phyloP scores from a whole-genome alignment of 768 basidiomycete species.

The Sistotremastrum niveocremeum region DNA sequence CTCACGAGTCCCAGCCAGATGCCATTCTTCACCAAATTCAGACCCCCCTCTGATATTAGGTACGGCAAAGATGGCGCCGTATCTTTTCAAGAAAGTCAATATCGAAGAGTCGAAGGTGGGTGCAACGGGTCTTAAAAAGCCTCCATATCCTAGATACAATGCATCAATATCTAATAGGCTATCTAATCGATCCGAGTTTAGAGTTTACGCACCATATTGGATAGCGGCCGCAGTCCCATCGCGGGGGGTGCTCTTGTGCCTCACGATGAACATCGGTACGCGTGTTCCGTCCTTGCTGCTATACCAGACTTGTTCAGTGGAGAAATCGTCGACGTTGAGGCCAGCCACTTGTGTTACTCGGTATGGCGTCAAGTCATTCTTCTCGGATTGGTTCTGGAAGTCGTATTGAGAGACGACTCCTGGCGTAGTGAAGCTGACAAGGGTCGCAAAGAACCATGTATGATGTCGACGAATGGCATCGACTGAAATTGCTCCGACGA shows the following conservation, averaged over 20 bases:
- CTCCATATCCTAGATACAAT: conserved; percentile 52
- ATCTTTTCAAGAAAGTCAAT: conserved; percentile 60
- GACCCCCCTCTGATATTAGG: conserved; percentile 54
- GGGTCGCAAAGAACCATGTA: conserved; percentile 46
- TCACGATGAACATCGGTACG: conserved; percentile 77
- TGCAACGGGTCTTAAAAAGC: conserved; percentile 56
- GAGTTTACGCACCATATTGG: conserved; percentile 46
- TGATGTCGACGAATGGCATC: conserved; percentile 33
- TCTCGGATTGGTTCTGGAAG: conserved; percentile 26
- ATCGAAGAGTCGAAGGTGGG: conserved; percentile 62
- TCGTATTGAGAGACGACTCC: conserved; percentile 52
- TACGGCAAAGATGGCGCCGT: conserved; percentile 50
- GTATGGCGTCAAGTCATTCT: conserved; percentile 46
- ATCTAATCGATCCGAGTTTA: background rate
- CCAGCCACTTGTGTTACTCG: conserved; percentile 45
- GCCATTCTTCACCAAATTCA: conserved; percentile 83
- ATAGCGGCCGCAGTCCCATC: conserved; percentile 68
- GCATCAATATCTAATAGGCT: background rate
- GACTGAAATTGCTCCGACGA: conserved; percentile 52
- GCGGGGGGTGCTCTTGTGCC: conserved; percentile 51
- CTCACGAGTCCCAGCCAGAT: conserved; percentile 54
- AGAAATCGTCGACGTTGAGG: conserved; percentile 53
- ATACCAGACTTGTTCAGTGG: conserved; percentile 68
- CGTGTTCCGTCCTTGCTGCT: conserved; percentile 64
- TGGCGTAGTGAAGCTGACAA: conserved; percentile 62